Evolutionary conservation across 805 yeast species (phyloP), one percentile per base, ranked within the genome.

Genomic region (Monosporozyma yasuniensis): DNA sequence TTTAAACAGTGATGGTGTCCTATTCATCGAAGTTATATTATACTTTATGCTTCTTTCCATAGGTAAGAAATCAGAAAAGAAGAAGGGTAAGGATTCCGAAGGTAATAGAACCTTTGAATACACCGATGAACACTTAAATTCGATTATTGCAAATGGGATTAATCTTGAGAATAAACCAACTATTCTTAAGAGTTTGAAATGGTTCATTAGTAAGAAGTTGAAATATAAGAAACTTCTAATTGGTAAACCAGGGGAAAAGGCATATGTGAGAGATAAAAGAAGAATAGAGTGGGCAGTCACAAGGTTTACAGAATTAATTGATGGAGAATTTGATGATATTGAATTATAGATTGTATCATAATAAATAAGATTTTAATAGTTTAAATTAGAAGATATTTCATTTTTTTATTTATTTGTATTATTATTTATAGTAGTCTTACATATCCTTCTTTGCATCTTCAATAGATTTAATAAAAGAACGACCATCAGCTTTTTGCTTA

Each of bases 21-120:
- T 88, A 19, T 87, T 91, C 58, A 52, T 87, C 54, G 96, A 91
- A 61, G 75, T 88, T 27, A 65, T 87, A 47, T 65, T 90, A 47
- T 83, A 84, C 23, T 79, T 84, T 6, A 72, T 88, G 54, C 72
- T 87, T 39, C 83, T 85, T 52, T 70, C 72, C 14, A 57, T 84
- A 8, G 95, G 80, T 10, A 83, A 80, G 61, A 77, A 76, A 57
- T 78, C 84, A 0, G 86, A 81, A 58, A 70, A 65, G 42, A 53
- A 54, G 19, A 61, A 59, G 18, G 46, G 57, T 1, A 55, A 55
- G 12, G 51, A 44, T 30, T 12, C 22, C 11, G 53, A 54, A 9
- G 71, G 69, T n/a, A 52, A 61, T 37, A 69, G 63, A 37, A 42
- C 45, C 1, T 47, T 49, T 10, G 34, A 46, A 12, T 74, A 67